Conservation (phyloP, 176 grass and related monocot genomes). For the Zea mays region Zm-B73-REFERENCE-NAM-5.0 NC_050104.1:22079001-22079500, state of each 20-base stretch:
- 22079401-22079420: constrained; percentile 9
- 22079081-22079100: background rate
- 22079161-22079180: background rate
- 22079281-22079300: constrained; percentile 21
- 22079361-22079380: background rate
- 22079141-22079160: background rate
- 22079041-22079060: too few relatives aligned
- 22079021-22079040: too few relatives aligned
- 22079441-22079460: background rate
- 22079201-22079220: background rate
- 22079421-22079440: constrained; percentile 1
- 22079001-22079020: too few relatives aligned
- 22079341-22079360: background rate
- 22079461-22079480: background rate
- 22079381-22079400: background rate
- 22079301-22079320: background rate
- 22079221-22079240: background rate
- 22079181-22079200: background rate
- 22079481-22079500: background rate
- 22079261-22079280: background rate
- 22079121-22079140: too few relatives aligned
- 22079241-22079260: background rate
- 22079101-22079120: background rate
- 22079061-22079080: background rate
- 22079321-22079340: background rate